Conservation (phyloP, 192 early-diverging fungal species). For the Gamsiella multidivaricata region DNA sequence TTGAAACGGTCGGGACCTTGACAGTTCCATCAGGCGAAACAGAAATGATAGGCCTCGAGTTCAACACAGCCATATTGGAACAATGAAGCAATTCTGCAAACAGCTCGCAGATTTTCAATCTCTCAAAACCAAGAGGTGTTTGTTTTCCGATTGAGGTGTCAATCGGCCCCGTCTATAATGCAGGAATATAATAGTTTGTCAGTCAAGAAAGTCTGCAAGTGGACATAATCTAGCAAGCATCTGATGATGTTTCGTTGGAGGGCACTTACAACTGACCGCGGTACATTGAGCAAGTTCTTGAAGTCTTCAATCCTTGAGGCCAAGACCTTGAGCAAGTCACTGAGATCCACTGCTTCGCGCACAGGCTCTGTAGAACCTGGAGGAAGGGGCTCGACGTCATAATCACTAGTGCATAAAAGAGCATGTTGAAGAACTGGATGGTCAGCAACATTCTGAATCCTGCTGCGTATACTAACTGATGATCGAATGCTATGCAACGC, state of each 20-base stretch:
- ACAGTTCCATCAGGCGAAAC: conserved; percentile 52
- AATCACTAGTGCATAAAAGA: conserved; percentile 40
- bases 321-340: conserved; percentile 91
- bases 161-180: conserved; percentile 61
- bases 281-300: conserved; percentile 77
- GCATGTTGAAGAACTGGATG: not conserved
- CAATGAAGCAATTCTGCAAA: conserved; percentile 98
- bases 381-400: conserved; percentile 49
- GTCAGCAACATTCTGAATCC: too few relatives aligned
- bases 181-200: too few relatives aligned
- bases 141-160: conserved; percentile 85
- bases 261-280: conserved; percentile 75
- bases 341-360: conserved; percentile 76
- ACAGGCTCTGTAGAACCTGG: conserved; percentile 42
- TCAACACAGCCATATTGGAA: conserved; percentile 85
- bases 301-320: conserved; percentile 82
- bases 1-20: conserved; percentile 23
- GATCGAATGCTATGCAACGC: not conserved
- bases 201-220: conserved; percentile 8
- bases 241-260: too few relatives aligned
- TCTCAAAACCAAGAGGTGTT: conserved; percentile 91
- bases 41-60: conserved; percentile 55
- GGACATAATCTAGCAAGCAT: too few relatives aligned
- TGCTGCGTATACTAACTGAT: too few relatives aligned
- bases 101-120: conserved; percentile 95